phyloP scores from a whole-genome alignment of 139 green algal species.

The Penium margaritaceum region DNA sequence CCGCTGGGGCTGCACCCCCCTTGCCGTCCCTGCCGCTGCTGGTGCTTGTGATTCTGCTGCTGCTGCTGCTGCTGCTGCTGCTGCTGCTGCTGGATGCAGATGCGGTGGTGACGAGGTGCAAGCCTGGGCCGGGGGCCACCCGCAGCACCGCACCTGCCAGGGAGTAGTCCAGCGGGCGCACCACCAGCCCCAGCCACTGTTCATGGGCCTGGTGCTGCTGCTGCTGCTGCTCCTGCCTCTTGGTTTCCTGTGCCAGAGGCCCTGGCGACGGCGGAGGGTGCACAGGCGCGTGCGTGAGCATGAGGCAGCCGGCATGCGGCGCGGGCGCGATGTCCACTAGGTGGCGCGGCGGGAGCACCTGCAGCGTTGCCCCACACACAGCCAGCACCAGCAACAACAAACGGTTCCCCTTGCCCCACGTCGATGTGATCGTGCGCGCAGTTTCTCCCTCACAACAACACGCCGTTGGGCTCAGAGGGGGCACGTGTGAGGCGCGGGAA shows the following conservation, averaged over 20 bases:
- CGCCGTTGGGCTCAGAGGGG: too few species aligned
- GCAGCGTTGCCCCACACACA: too few species aligned
- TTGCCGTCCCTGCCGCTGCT: too few species aligned
- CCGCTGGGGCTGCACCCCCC: too few species aligned
- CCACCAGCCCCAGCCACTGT: conserved; percentile 35
- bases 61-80: not conserved
- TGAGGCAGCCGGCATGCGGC: not conserved
- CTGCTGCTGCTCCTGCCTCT: too few species aligned
- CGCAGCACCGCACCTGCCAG: conserved; percentile 21
- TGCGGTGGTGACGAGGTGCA: conserved; percentile 13
- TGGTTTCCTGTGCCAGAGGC: too few species aligned
- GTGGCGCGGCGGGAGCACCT: conserved; percentile 21
- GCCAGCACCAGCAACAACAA: too few species aligned
- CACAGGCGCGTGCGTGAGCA: conserved; percentile 34
- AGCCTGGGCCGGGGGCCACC: conserved; percentile 2
- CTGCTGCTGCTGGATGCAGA: not conserved
- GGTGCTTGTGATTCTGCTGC: too few species aligned
- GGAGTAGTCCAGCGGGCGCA: conserved; percentile 32
- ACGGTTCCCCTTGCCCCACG: too few species aligned
- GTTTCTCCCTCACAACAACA: too few species aligned
- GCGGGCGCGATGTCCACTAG: conserved; percentile 26
- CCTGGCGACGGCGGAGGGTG: too few species aligned
- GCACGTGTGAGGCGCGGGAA: not conserved
- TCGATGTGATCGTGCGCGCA: too few species aligned
- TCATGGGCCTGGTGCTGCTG: conserved; percentile 26